These are phyloP conservation scores for Gyrodon lividus DNA, from an alignment of 768 basidiomycete genomes.

Conservation along the genomic window DNA sequence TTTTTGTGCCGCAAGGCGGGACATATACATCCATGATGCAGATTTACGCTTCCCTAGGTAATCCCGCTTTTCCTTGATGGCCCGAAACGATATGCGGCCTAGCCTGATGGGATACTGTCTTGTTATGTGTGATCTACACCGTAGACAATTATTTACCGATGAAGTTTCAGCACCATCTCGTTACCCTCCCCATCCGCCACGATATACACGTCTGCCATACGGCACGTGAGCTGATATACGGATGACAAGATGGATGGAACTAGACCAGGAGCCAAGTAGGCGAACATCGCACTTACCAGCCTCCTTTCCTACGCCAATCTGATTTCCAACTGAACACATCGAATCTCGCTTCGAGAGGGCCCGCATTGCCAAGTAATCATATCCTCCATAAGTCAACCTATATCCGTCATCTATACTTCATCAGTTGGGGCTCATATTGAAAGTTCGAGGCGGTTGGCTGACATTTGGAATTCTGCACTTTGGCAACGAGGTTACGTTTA, in stretches of 20 bases:
- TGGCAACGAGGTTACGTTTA: conserved; percentile 87
- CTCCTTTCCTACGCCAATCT: conserved; percentile 98
- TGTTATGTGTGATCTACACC: background rate
- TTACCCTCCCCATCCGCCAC: conserved; percentile 83
- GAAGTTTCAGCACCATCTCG: conserved; percentile 90
- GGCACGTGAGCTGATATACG: conserved; percentile 4
- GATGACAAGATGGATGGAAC: background rate
- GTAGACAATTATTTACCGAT: conserved; percentile 54
- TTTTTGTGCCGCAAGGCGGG: conserved; percentile 91
- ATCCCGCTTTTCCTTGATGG: conserved; percentile 95
- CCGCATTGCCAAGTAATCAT: conserved; percentile 93
- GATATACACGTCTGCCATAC: conserved; percentile 69
- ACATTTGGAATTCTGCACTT: conserved; percentile 94
- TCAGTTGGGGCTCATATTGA: conserved; percentile 3
- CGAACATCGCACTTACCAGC: conserved; percentile 55
- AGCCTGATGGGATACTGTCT: conserved; percentile 51
- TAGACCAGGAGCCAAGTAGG: background rate
- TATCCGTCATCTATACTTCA: conserved; percentile 84
- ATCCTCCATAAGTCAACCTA: conserved; percentile 96
- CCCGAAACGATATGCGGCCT: conserved; percentile 95
- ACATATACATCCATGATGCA: conserved; percentile 99
- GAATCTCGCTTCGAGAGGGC: conserved; percentile 89
- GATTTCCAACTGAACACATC: conserved; percentile 90
- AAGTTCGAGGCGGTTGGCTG: conserved; percentile 9
- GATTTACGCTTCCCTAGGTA: conserved; percentile 94